Base-by-base conservation (phyloP, 1,139 yeast species). In the Kurtzmaniella quercitrusa region DNA sequence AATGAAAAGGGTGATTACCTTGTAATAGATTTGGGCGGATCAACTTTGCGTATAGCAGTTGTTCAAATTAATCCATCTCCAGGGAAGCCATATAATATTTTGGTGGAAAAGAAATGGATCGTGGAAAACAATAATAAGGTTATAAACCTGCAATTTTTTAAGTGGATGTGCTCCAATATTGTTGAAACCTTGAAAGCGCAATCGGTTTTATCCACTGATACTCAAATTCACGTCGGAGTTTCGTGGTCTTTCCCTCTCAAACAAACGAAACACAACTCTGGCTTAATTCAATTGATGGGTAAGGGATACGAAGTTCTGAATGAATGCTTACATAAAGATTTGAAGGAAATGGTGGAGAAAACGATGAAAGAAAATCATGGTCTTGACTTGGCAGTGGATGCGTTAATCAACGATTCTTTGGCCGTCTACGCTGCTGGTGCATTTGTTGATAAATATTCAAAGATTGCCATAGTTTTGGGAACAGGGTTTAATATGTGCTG, bases 161-260 rank as follows among this genome's bases (percentile, higher is more conserved):
- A 56, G 37, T 63, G 61, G 56, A 65, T 77, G 21, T 74, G 70
- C 4, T 48, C 52, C 12, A 63, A 64, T 39, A 64, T 74, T 23
- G 41, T 47, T 8, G 66, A 66, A 34, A 63, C 66, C 14, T 51
- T 75, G 16, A 34, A 45, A 2, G 39, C 43, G 15, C 76, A 72
- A 51, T 20, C 44, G 12, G 52, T 61, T 11, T 55, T 68, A 14
- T 44, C 43, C 21, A 37, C 44, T 6, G 46, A 44, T 17, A 28
- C 38, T 5, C 14, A 2, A 15, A 64, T 77, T 26, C 61, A 63
- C 30, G 63, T 74, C 3, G 82, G 82, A 3, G 60, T 78, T 38
- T 70, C 80, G n/a, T 78, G 84, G 83, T 74, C 81, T 4, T 79
- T 79, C 54, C 82, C 84, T 0, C 61, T 79, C 40, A 59, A 62